Evolutionary conservation across 2,329 filamentous ascomycete genomes (phyloP).

Genomic region (Aspergillus nomiae): DNA sequence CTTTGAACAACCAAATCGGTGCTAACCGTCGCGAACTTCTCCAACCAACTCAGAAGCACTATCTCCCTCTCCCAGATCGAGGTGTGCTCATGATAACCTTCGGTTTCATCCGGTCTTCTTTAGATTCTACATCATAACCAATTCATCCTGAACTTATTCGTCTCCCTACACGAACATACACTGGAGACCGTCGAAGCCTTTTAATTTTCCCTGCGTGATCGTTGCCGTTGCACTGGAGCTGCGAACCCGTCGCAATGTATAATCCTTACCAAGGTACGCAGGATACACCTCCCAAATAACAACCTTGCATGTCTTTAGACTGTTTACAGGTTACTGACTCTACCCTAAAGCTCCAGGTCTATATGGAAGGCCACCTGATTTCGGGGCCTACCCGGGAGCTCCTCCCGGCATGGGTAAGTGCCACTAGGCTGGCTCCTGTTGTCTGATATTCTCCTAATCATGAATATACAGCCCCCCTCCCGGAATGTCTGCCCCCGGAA

Average conservation of each 20-base stretch:
- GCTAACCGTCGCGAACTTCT: conserved; percentile 9
- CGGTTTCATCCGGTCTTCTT: neutral
- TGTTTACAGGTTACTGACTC: conserved; percentile 13
- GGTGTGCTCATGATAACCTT: neutral
- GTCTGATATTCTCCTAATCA: conserved; percentile 14
- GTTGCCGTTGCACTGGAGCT: conserved; percentile 11
- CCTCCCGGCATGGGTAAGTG: conserved; percentile 79
- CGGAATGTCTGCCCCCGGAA: conserved; percentile 78
- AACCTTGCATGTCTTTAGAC: neutral
- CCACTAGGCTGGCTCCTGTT: neutral
- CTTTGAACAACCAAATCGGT: conserved; percentile 17
- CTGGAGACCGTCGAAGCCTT: neutral
- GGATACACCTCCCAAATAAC: neutral
- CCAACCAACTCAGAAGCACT: conserved; percentile 4
- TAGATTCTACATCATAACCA: neutral
- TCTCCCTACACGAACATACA: neutral
- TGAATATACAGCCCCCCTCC: conserved; percentile 64
- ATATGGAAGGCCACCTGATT: conserved; percentile 76
- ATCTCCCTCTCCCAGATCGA: neutral
- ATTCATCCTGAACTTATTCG: neutral
- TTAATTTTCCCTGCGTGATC: neutral
- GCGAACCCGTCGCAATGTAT: conserved; percentile 39
- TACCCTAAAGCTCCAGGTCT: conserved; percentile 44
- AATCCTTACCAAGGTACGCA: conserved; percentile 47
- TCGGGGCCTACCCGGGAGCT: conserved; percentile 70